These are phyloP conservation scores for Cyberlindnera euphorbiiphila DNA, from an alignment of 805 yeast genomes.

Conservation along the genomic window DNA sequence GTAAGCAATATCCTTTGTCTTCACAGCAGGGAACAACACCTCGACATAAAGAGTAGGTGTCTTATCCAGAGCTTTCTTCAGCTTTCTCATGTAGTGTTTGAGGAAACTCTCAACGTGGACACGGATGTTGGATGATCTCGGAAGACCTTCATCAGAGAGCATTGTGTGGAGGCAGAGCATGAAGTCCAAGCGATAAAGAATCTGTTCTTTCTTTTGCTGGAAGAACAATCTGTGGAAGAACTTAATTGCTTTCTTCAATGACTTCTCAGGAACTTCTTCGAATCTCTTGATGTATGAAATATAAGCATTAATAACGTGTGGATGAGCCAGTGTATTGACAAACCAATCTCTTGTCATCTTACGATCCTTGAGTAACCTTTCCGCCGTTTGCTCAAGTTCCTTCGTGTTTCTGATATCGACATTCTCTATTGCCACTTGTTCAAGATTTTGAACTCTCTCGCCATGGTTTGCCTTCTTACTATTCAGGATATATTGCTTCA, in stretches of 20 bases:
- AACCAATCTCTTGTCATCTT: slow-evolving; percentile 44
- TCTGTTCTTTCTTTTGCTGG: slow-evolving; percentile 52
- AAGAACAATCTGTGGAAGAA: slow-evolving; percentile 72
- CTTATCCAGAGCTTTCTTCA: slow-evolving; percentile 42
- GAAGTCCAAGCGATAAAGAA: slow-evolving; percentile 69
- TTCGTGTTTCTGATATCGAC: slow-evolving; percentile 30
- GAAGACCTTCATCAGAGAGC: slow-evolving; percentile 48
- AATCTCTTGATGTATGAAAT: slow-evolving; percentile 57
- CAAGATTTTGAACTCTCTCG: slow-evolving; percentile 24
- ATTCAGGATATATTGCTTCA: slow-evolving; percentile 44
- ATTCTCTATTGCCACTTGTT: slow-evolving; percentile 32
- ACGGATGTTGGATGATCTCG: slow-evolving; percentile 42
- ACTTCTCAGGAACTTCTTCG: slow-evolving; percentile 55
- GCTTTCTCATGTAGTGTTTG: slow-evolving; percentile 58
- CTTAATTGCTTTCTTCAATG: slow-evolving; percentile 59
- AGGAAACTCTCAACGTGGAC: slow-evolving; percentile 63
- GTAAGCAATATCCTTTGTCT: slow-evolving; percentile 40
- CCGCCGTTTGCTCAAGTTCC: slow-evolving; percentile 31
- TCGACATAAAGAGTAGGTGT: slow-evolving; percentile 59
- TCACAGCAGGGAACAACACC: slow-evolving; percentile 58
- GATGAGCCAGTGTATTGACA: slow-evolving; percentile 47
- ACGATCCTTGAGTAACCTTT: slow-evolving; percentile 25
- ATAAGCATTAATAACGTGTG: slow-evolving; percentile 60
- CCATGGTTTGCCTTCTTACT: slow-evolving; percentile 36
- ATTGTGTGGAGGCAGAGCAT: slow-evolving; percentile 54